Conservation (phyloP, 176 grass and related monocot genomes). For the Hyparrhenia diplandra region DNA sequence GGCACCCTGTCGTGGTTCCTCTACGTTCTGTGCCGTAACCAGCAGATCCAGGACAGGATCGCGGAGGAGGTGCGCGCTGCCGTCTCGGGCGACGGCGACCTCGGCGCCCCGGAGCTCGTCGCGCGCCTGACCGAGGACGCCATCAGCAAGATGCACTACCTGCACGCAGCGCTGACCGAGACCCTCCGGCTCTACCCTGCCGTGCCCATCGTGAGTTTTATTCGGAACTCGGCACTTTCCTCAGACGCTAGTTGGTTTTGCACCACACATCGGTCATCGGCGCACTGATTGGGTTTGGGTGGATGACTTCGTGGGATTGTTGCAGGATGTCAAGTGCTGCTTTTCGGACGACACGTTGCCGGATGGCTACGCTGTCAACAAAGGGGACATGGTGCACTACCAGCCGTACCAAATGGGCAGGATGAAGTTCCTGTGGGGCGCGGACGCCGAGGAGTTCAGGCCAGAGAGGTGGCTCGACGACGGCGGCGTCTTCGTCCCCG, state of each 20-base stretch:
- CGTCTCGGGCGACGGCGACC: slow-evolving; percentile 8
- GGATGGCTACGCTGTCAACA: slow-evolving; percentile 47
- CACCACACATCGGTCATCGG: no score
- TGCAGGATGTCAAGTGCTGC: slow-evolving; percentile 67
- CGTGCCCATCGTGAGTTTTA: slow-evolving; percentile 51
- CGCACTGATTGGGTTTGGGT: background rate
- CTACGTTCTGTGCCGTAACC: slow-evolving; percentile 43
- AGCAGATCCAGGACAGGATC: slow-evolving; percentile 40
- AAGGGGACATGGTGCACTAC: slow-evolving; percentile 76
- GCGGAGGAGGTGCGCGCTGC: slow-evolving; percentile 37
- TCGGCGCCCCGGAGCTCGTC: slow-evolving; percentile 10
- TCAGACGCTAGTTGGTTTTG: no score
- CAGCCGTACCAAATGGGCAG: slow-evolving; percentile 82
- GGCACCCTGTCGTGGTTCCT: slow-evolving; percentile 68
- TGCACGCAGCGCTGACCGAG: slow-evolving; percentile 70
- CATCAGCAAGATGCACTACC: slow-evolving; percentile 64
- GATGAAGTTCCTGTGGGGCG: slow-evolving; percentile 80
- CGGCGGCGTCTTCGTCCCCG: slow-evolving; percentile 45
- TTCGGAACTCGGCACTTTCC: background rate
- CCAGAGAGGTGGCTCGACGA: slow-evolving; percentile 78
- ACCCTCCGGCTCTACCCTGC: slow-evolving; percentile 67
- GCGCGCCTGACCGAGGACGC: slow-evolving; percentile 41
- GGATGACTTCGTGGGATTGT: background rate
- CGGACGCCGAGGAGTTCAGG: slow-evolving; percentile 64
- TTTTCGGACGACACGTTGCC: slow-evolving; percentile 69